These are phyloP conservation scores for Lagerstroemia speciosa DNA, from an alignment of 345 rosid genomes.

Conservation along the genomic window DNA sequence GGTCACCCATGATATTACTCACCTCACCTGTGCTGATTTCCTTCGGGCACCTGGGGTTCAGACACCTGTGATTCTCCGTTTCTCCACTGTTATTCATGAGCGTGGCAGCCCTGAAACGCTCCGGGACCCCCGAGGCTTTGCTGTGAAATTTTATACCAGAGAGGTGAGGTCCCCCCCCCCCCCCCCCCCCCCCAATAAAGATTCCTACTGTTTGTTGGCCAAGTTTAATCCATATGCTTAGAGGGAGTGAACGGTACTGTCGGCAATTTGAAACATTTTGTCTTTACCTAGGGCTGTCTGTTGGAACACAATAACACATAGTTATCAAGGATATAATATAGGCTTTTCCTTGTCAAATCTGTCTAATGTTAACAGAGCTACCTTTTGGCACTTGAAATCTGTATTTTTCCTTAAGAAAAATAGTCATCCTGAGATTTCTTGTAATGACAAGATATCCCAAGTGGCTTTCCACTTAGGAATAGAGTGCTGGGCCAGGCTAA, in stretches of 20 bases:
- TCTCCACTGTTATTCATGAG: constrained; percentile 23
- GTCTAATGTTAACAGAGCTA: background rate
- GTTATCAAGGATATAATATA: background rate
- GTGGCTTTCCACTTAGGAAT: background rate
- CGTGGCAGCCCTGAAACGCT: constrained; percentile 23
- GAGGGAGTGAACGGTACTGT: background rate
- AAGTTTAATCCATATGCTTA: background rate
- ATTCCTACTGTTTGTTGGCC: background rate
- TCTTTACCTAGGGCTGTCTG: background rate
- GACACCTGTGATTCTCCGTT: constrained; percentile 18
- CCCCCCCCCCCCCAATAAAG: no score
- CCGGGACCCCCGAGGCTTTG: constrained; percentile 23
- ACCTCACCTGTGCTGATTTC: constrained; percentile 19
- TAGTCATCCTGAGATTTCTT: background rate
- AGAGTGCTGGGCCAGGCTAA: background rate
- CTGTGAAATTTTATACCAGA: constrained; percentile 20
- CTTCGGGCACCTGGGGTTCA: constrained; percentile 21
- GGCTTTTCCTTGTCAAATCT: background rate
- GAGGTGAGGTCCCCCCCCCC: constrained; percentile 19
- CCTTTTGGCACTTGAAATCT: background rate
- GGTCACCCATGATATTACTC: constrained; percentile 20
- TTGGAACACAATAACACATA: background rate
- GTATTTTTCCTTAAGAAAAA: background rate
- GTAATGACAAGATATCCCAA: background rate
- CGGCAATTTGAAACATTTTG: background rate